Evolutionary conservation across 768 basidiomycete species (phyloP).

Genomic region (Chalciporus pseudorubinellus): DNA sequence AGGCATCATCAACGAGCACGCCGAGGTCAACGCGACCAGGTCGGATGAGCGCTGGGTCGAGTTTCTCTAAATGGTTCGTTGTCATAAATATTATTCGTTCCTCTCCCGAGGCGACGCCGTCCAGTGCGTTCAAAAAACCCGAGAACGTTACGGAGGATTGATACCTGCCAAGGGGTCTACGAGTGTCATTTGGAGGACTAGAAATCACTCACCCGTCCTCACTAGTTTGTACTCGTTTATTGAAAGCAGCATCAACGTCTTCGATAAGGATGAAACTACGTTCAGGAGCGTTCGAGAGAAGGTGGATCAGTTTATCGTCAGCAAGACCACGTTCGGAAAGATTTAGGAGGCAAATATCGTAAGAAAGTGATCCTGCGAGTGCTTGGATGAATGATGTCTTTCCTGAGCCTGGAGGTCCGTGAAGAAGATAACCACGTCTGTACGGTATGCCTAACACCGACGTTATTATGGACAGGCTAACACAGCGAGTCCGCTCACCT

Average conservation of each 20-base stretch:
- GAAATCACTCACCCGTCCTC: constrained; percentile 78
- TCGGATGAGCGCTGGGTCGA: constrained; percentile 93
- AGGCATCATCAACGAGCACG: constrained; percentile 83
- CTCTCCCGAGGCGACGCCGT: constrained; percentile 96
- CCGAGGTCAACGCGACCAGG: constrained; percentile 92
- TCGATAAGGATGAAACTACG: constrained; percentile 94
- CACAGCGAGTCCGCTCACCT: constrained; percentile 48
- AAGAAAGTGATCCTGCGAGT: constrained; percentile 84
- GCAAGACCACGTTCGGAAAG: constrained; percentile 93
- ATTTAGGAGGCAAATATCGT: constrained; percentile 95
- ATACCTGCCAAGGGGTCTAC: constrained; percentile 51
- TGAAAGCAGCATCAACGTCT: constrained; percentile 97
- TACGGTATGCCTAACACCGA: constrained; percentile 82
- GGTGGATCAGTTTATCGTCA: constrained; percentile 93
- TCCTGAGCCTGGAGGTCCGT: constrained; percentile 97
- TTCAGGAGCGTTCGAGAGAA: constrained; percentile 90
- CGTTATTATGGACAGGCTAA: constrained; percentile 1
- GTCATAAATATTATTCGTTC: constrained; percentile 99
- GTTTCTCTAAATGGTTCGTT: constrained; percentile 87
- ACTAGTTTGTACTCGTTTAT: constrained; percentile 82
- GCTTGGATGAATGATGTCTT: constrained; percentile 99
- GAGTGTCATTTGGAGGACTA: constrained; percentile 2
- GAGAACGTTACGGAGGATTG: constrained; percentile 97
- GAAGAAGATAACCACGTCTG: constrained; percentile 88
- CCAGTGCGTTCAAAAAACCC: constrained; percentile 93